These are phyloP conservation scores for Venturia nashicola DNA, from an alignment of 2,329 filamentous ascomycete genomes.

Conservation along the genomic window DNA sequence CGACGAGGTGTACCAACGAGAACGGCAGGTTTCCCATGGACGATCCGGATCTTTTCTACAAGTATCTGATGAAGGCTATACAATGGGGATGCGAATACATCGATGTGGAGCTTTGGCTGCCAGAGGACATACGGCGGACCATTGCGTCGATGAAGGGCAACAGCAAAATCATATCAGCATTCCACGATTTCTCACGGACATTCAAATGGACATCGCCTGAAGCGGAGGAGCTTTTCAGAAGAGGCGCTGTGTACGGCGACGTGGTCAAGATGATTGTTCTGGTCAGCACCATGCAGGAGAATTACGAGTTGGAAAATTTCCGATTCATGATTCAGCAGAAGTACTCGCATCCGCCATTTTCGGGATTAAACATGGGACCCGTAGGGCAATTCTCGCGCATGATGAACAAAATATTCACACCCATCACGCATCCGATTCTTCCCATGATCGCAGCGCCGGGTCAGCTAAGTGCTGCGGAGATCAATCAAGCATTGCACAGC, in stretches of 20 bases:
- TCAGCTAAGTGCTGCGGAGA: slow-evolving; percentile 74
- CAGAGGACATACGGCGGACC: slow-evolving; percentile 57
- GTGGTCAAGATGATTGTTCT: slow-evolving; percentile 88
- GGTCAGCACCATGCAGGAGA: slow-evolving; percentile 69
- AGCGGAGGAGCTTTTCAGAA: slow-evolving; percentile 58
- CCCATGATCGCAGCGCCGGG: slow-evolving; percentile 77
- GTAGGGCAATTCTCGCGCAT: slow-evolving; percentile 75
- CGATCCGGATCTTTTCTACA: slow-evolving; percentile 59
- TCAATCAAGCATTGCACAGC: slow-evolving; percentile 65
- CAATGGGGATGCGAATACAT: slow-evolving; percentile 87
- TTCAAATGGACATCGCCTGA: slow-evolving; percentile 72
- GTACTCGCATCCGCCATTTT: slow-evolving; percentile 62
- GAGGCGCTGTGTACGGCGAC: slow-evolving; percentile 63
- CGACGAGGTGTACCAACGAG: slow-evolving; percentile 67
- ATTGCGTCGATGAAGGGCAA: slow-evolving; percentile 61
- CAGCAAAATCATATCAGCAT: slow-evolving; percentile 82
- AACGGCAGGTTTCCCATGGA: slow-evolving; percentile 81
- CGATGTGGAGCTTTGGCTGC: slow-evolving; percentile 79
- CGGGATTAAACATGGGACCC: slow-evolving; percentile 77
- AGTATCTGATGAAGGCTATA: slow-evolving; percentile 71
- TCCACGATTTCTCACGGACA: slow-evolving; percentile 74
- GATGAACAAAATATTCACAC: slow-evolving; percentile 75
- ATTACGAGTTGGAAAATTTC: slow-evolving; percentile 85
- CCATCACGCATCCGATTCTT: slow-evolving; percentile 74
- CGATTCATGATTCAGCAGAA: slow-evolving; percentile 61